Conservation (phyloP, 1,284 basidiomycete genomes). For the Omphalotus olearius region DNA sequence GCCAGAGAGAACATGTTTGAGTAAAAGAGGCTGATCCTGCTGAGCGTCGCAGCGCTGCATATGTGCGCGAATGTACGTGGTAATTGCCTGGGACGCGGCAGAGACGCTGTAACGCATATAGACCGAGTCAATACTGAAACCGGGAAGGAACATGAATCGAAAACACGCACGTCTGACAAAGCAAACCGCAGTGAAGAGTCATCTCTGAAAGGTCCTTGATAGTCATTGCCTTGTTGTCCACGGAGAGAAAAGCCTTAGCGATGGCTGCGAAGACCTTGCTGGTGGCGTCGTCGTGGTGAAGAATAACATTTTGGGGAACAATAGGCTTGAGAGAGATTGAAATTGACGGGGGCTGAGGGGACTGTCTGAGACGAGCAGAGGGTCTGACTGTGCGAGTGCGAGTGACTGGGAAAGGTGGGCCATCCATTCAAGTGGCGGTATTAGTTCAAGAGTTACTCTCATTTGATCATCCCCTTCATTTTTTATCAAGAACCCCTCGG, state of each 20-base stretch:
- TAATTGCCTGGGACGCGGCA: conserved; percentile 74
- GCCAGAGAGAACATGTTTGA: conserved; percentile 68
- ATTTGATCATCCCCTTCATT: too few relatives aligned
- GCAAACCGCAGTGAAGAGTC: conserved; percentile 56
- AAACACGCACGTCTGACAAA: conserved; percentile 65
- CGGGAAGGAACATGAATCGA: conserved; percentile 13
- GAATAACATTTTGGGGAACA: conserved; percentile 61
- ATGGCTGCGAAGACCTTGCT: conserved; percentile 70
- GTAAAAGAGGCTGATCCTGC: conserved; percentile 66
- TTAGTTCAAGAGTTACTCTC: too few relatives aligned
- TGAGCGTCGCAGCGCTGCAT: conserved; percentile 63
- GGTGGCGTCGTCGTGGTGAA: conserved; percentile 67
- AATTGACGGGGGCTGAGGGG: conserved; percentile 15
- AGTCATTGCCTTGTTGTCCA: conserved; percentile 76
- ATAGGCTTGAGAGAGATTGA: conserved; percentile 17
- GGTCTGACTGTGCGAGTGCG: conserved; percentile 13
- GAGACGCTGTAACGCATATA: conserved; percentile 45
- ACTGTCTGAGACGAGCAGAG: conserved; percentile 15
- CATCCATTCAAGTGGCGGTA: conserved; percentile 1
- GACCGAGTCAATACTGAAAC: too few relatives aligned
- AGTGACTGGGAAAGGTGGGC: conserved; percentile 9
- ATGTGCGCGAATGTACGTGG: conserved; percentile 71
- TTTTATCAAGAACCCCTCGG: too few relatives aligned
- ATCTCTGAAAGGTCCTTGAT: conserved; percentile 78
- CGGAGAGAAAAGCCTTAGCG: conserved; percentile 64